phyloP scores from a whole-genome alignment of 129 eudicot species.

The Glebionis coronaria region DNA sequence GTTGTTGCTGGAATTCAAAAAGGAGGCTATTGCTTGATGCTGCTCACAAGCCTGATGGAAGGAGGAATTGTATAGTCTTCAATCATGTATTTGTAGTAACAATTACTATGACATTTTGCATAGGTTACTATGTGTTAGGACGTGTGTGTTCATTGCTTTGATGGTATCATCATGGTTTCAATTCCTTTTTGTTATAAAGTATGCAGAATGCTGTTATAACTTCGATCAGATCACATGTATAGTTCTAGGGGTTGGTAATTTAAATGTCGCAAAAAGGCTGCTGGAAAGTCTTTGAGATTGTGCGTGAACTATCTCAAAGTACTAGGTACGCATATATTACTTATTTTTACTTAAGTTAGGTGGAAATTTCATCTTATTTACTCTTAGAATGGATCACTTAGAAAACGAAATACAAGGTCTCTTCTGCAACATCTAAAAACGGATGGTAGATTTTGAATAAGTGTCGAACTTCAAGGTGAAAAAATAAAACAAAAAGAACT shows the following conservation, averaged over 20 bases:
- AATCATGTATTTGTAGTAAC: conserved; percentile 77
- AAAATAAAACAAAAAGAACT: too few relatives aligned
- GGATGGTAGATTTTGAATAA: too few relatives aligned
- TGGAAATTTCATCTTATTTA: too few relatives aligned
- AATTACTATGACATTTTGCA: conserved; percentile 31
- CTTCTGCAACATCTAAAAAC: too few relatives aligned
- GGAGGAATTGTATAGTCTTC: conserved; percentile 92
- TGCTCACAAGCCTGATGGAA: conserved; percentile 85
- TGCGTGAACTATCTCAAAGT: too few relatives aligned
- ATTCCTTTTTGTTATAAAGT: conserved; percentile 23
- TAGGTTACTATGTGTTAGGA: conserved; percentile 38
- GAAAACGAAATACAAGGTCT: too few relatives aligned
- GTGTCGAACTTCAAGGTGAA: too few relatives aligned
- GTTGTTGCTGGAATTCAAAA: conserved; percentile 74
- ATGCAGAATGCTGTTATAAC: conserved; percentile 76
- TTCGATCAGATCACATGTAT: conserved; percentile 87
- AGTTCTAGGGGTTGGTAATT: conserved; percentile 82
- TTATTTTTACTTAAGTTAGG: too few relatives aligned
- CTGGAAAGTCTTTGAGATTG: too few relatives aligned
- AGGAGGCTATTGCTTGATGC: conserved; percentile 91
- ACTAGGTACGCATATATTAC: too few relatives aligned
- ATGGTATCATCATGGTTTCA: conserved; percentile 21
- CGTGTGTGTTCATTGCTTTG: conserved; percentile 9
- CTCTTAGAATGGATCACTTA: too few relatives aligned
- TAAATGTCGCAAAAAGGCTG: conserved; percentile 53